Conservation (phyloP, 2,329 filamentous ascomycete genomes). For the Zymoseptoria pseudotritici region DNA sequence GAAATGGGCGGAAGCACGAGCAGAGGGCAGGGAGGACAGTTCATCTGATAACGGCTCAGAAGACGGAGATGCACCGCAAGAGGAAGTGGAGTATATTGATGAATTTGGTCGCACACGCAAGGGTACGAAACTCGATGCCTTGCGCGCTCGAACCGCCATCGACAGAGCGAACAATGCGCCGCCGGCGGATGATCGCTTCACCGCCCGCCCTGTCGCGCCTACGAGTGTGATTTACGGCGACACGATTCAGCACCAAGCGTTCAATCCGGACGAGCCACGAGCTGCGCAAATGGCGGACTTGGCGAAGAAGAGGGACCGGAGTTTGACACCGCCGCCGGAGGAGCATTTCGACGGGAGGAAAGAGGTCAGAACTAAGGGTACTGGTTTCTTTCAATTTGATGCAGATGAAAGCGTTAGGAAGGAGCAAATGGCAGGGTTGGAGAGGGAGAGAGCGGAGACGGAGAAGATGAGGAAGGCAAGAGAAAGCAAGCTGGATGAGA, state of each 20-base stretch:
- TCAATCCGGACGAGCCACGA: slow-evolving; percentile 62
- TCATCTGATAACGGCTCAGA: slow-evolving; percentile 33
- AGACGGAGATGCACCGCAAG: slow-evolving; percentile 37
- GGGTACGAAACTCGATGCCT: slow-evolving; percentile 64
- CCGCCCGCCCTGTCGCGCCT: slow-evolving; percentile 60
- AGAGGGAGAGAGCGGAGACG: slow-evolving; percentile 60
- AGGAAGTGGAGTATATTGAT: slow-evolving; percentile 79
- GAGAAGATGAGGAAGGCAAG: slow-evolving; percentile 54
- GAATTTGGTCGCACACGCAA: slow-evolving; percentile 80
- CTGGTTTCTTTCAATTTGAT: slow-evolving; percentile 86
- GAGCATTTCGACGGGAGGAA: slow-evolving; percentile 77
- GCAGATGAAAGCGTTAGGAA: slow-evolving; percentile 60
- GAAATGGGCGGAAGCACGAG: slow-evolving; percentile 71
- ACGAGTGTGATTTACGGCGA: slow-evolving; percentile 69
- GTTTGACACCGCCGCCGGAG: slow-evolving; percentile 69
- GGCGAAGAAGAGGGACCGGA: slow-evolving; percentile 69
- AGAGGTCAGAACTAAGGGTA: slow-evolving; percentile 81
- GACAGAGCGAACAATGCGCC: slow-evolving; percentile 41
- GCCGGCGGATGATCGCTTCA: slow-evolving; percentile 53
- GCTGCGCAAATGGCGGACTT: slow-evolving; percentile 67
- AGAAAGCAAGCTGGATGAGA: slow-evolving; percentile 45
- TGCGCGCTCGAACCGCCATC: slow-evolving; percentile 51
- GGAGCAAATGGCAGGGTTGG: slow-evolving; percentile 69
- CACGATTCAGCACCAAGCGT: slow-evolving; percentile 74
- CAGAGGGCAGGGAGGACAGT: slow-evolving; percentile 38